phyloP scores from a whole-genome alignment of 202 grass and related monocot genomes.

The Elaeis oleifera region DNA sequence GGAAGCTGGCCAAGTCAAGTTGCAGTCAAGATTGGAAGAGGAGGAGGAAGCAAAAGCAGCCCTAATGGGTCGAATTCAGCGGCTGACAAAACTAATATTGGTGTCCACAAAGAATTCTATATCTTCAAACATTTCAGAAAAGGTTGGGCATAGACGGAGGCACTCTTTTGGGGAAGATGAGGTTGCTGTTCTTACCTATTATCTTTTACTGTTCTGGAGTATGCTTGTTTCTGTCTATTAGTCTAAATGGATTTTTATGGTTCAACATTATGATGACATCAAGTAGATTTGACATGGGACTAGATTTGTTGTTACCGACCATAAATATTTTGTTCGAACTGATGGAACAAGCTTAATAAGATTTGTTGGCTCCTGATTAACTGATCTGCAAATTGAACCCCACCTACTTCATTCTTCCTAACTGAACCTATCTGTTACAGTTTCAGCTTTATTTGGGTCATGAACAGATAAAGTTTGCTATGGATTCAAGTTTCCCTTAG shows the following conservation, averaged over 20 bases:
- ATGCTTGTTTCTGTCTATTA: conserved; percentile 4
- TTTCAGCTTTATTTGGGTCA: too few relatives aligned
- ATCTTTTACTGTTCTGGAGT: conserved; percentile 20
- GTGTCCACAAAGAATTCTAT: conserved; percentile 96
- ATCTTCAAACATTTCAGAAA: conserved; percentile 63
- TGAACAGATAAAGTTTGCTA: too few relatives aligned
- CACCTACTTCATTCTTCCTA: too few relatives aligned
- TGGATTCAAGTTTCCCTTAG: too few relatives aligned
- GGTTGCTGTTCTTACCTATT: conserved; percentile 33
- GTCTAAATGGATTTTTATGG: neutral
- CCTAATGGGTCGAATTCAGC: conserved; percentile 92
- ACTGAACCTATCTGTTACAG: too few relatives aligned
- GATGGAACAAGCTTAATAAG: too few relatives aligned
- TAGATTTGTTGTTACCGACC: too few relatives aligned
- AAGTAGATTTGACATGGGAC: too few relatives aligned
- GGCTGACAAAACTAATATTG: conserved; percentile 90
- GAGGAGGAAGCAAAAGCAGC: conserved; percentile 99
- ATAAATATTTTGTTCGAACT: too few relatives aligned
- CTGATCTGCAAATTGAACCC: too few relatives aligned
- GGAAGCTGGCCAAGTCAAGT: conserved; percentile 97
- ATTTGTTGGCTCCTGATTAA: too few relatives aligned
- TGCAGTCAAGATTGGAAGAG: conserved; percentile 93
- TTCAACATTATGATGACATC: too few relatives aligned
- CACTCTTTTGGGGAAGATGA: conserved; percentile 99
- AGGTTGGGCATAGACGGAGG: conserved; percentile 47